phyloP scores from a whole-genome alignment of 2,329 filamentous ascomycete genomes.

The Graphilbum fragrans region DNA sequence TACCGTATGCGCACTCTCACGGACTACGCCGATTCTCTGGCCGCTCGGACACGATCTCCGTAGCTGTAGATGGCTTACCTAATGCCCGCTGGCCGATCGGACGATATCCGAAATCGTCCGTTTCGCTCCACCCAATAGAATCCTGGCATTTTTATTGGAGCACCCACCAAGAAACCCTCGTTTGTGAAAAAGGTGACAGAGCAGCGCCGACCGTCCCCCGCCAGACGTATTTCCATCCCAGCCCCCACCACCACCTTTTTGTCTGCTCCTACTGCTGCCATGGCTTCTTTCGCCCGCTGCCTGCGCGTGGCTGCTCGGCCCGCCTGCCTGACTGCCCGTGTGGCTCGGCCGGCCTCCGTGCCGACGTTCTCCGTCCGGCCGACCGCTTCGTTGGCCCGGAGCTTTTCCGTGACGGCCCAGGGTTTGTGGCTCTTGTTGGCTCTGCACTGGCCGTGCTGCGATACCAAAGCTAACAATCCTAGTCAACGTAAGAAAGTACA shows the following conservation, averaged over 20 bases:
- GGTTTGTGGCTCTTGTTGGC: slow-evolving; percentile 19
- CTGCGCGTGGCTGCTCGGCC: slow-evolving; percentile 35
- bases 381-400: slow-evolving; percentile 22
- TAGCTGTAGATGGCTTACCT: no score
- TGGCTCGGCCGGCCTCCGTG: slow-evolving; percentile 17
- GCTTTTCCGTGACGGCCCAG: slow-evolving; percentile 33
- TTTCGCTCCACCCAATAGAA: slow-evolving; percentile 4
- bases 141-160: not conserved
- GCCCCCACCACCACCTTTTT: no score
- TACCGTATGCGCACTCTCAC: no score
- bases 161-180: not conserved
- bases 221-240: not conserved
- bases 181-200: not conserved
- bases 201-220: not conserved
- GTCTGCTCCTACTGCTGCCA: slow-evolving; percentile 19
- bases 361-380: no score
- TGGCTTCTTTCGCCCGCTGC: slow-evolving; percentile 51
- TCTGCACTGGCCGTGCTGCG: not conserved
- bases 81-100: no score
- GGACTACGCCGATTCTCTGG: no score
- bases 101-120: slow-evolving; percentile 8
- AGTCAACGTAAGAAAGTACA: slow-evolving; percentile 73
- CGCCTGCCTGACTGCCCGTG: slow-evolving; percentile 27
- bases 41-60: no score
- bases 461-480: not conserved